Base-by-base conservation (phyloP, 345 rosid genomes). In the Noccaea bulbosa region DNA sequence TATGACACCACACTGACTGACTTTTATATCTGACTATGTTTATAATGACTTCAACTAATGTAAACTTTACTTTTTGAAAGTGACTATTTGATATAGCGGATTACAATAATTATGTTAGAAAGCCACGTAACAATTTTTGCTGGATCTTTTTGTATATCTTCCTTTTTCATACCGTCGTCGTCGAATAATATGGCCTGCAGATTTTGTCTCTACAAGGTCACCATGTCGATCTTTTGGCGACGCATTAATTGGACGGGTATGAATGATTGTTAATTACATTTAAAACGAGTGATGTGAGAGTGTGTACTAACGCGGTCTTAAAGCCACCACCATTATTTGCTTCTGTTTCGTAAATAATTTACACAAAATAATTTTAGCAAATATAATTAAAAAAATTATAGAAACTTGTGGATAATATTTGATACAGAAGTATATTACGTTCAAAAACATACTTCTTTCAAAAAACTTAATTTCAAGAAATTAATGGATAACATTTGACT, bases 191-290 rank as follows among this genome's bases (percentile, higher is more conserved):
- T 66, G 73, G 80, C 65, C 68, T 55, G 75, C 77, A 54, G 49
- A 65, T 45, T 20, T 60, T 46, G 60, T 20, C 48, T 63, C 67
- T 44, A 16, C 37, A 37, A 41, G 45, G 65, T 59, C 62, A 76
- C 76, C n/a, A 41, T 83, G 80, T 79, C 83, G 74, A 82, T 78
- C 63, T 70, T 30, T 53, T 44, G 38, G 32, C 54, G 33, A 62
- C 54, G 41, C 41, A 35, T 37, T 44, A 41, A 71, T 11, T 48
- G 12, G 38, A 80, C 39, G 78, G 80, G 55, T 69, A 66, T 17
- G 34, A 58, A 69, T 69, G 43, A 74, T 61, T 57, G 22, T 40
- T n/a, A n/a, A n/a, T n/a, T 30, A 45, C 12, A 55, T 45, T 32
- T 56, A 58, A 50, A 81, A 76, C 39, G 77, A 70, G 65, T 77